Evolutionary conservation across 2,329 filamentous ascomycete genomes (phyloP).

Genomic region (Aspergillus neotritici): DNA sequence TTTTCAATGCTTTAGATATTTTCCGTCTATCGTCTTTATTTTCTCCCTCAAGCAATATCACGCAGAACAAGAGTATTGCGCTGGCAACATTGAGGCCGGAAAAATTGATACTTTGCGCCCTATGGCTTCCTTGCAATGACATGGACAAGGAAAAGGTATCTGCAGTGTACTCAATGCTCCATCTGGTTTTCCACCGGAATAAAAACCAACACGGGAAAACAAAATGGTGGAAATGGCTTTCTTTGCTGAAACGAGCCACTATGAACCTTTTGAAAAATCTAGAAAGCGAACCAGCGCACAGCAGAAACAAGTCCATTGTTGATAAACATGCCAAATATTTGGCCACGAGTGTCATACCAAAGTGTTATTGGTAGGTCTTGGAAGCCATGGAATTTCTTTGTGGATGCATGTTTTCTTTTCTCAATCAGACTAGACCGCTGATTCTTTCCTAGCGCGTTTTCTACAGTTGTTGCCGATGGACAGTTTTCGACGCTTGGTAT

Average conservation of each 20-base stretch:
- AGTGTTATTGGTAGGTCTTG: conserved; percentile 37
- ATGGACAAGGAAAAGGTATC: conserved; percentile 29
- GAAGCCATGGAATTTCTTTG: background rate
- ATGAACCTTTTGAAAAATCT: conserved; percentile 49
- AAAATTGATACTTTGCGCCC: too few species aligned
- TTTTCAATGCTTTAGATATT: too few species aligned
- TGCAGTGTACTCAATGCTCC: conserved; percentile 46
- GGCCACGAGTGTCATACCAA: conserved; percentile 31
- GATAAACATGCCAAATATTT: conserved; percentile 30
- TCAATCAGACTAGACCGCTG: background rate
- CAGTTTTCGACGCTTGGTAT: conserved; percentile 69
- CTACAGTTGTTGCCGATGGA: conserved; percentile 63
- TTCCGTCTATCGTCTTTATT: too few species aligned
- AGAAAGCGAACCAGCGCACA: conserved; percentile 22
- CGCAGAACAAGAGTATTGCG: too few species aligned
- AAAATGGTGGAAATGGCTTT: conserved; percentile 75
- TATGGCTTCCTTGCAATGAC: background rate
- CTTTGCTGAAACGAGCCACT: conserved; percentile 63
- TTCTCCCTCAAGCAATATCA: too few species aligned
- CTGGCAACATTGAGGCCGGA: too few species aligned
- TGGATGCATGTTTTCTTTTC: background rate
- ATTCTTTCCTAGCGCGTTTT: conserved; percentile 47
- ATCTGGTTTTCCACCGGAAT: conserved; percentile 74
- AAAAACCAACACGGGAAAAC: conserved; percentile 80
- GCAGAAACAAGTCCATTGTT: conserved; percentile 2